Evolutionary conservation across 805 yeast genomes (phyloP).

Genomic region (Candida piceae): DNA sequence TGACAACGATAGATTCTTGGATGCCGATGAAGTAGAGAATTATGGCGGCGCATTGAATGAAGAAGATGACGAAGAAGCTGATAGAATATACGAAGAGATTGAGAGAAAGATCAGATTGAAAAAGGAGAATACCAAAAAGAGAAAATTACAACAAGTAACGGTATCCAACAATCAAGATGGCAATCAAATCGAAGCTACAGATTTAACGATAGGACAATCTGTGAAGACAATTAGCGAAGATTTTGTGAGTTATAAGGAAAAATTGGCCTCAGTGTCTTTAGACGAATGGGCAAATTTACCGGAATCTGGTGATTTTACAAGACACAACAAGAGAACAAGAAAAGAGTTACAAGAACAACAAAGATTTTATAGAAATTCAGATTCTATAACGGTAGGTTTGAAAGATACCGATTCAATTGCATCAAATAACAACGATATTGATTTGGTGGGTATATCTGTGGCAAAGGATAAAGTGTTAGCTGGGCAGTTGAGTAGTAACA

Average conservation of each 20-base stretch:
- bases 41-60: too few relatives aligned
- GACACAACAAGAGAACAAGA: slow-evolving; percentile 68
- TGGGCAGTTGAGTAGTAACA: slow-evolving; percentile 42
- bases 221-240: slow-evolving; percentile 40
- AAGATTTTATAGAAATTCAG: slow-evolving; percentile 81
- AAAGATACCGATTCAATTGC: slow-evolving; percentile 26
- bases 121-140: slow-evolving; percentile 13
- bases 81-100: slow-evolving; percentile 56
- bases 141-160: slow-evolving; percentile 18
- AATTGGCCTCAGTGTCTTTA: slow-evolving; percentile 49
- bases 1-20: slow-evolving; percentile 23
- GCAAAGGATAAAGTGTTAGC: slow-evolving; percentile 60
- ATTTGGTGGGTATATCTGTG: slow-evolving; percentile 51
- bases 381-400: slow-evolving; percentile 43
- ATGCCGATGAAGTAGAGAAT: slow-evolving; percentile 25
- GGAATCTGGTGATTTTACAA: slow-evolving; percentile 83
- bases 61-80: slow-evolving; percentile 80
- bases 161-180: slow-evolving; percentile 5
- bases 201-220: slow-evolving; percentile 20
- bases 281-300: slow-evolving; percentile 83
- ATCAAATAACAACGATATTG: slow-evolving; percentile 28
- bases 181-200: slow-evolving; percentile 11
- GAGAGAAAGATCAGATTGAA: slow-evolving; percentile 46
- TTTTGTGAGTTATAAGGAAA: slow-evolving; percentile 66
- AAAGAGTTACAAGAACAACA: slow-evolving; percentile 55